Evolutionary conservation across 495 filamentous ascomycete species (phyloP).

Genomic region (Lepidopterella palustris): DNA sequence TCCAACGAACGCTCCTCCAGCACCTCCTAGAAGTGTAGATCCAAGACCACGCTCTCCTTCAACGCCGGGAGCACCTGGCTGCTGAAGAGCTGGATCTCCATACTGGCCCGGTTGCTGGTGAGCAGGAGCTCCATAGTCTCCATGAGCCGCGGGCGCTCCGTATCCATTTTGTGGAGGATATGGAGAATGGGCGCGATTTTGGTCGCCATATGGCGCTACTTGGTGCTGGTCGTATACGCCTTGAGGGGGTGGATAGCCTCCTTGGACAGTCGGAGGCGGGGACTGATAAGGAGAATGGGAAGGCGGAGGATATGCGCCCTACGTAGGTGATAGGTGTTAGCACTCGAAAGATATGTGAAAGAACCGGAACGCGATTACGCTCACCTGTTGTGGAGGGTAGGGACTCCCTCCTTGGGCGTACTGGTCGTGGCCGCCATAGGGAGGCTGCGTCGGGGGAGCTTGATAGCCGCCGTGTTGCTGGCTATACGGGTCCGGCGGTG

Average conservation of each 20-base stretch:
- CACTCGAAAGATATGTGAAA: not conserved
- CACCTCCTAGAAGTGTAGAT: constrained; percentile 49
- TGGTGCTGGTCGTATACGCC: constrained; percentile 21
- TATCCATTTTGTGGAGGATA: constrained; percentile 30
- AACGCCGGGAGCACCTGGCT: constrained; percentile 19
- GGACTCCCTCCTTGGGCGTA: constrained; percentile 1
- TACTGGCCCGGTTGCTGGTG: constrained; percentile 22
- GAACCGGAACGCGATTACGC: not conserved
- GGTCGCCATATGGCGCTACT: constrained; percentile 15
- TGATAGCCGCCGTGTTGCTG: constrained; percentile 27
- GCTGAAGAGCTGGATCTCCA: too few relatives aligned
- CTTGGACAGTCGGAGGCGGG: constrained; percentile 8
- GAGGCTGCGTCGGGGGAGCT: constrained; percentile 12
- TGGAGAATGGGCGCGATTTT: constrained; percentile 21
- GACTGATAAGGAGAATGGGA: constrained; percentile 16
- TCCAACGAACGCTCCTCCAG: constrained; percentile 47
- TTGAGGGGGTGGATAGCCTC: constrained; percentile 15
- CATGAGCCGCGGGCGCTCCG: constrained; percentile 17
- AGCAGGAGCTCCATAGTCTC: constrained; percentile 19
- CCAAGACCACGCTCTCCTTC: constrained; percentile 50
- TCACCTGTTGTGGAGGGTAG: constrained; percentile 8
- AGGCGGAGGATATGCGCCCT: constrained; percentile 3
- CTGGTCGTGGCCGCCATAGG: not conserved
- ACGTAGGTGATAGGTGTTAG: not conserved
- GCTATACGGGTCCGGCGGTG: too few relatives aligned